A percentile compares a stretch with the other conserved stretches of the same genome.
phyloP scores from a whole-genome alignment of 2,329 filamentous ascomycete species.

The Fusarium gaditjirri region DNA sequence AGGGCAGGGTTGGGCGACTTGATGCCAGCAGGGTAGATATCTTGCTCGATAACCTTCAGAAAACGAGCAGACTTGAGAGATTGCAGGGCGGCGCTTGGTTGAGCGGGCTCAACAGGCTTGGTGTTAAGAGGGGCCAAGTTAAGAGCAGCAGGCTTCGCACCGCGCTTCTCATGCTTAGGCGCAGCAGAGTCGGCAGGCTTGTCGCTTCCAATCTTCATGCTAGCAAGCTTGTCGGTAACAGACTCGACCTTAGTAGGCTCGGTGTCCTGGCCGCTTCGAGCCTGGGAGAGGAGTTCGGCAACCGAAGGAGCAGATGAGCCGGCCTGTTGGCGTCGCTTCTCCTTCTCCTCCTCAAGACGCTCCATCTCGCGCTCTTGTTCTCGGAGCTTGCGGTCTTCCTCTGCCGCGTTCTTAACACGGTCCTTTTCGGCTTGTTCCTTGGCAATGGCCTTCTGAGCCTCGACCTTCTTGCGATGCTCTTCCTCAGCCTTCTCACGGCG shows the following conservation, averaged over 20 bases:
- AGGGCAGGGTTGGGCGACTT: constrained; percentile 91
- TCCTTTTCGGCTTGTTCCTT: constrained; percentile 63
- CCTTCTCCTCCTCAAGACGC: constrained; percentile 76
- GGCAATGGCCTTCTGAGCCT: constrained; percentile 57
- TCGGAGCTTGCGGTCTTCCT: constrained; percentile 73
- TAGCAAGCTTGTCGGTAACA: constrained; percentile 61
- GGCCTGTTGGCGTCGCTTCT: constrained; percentile 62
- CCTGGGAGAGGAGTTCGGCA: constrained; percentile 61
- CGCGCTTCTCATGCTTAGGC: constrained; percentile 67
- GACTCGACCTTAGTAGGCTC: constrained; percentile 52
- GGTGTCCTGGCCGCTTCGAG: constrained; percentile 54
- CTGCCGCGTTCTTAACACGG: constrained; percentile 59
- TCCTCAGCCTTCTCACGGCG: constrained; percentile 43
- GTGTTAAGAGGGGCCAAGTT: constrained; percentile 86
- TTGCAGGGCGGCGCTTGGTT: constrained; percentile 93
- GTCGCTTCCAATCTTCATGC: constrained; percentile 61
- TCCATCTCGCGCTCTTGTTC: constrained; percentile 80
- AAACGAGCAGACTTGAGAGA: constrained; percentile 92
- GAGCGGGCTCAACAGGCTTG: constrained; percentile 87
- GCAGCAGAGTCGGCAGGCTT: constrained; percentile 62
- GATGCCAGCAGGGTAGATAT: constrained; percentile 85
- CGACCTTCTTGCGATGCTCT: constrained; percentile 58
- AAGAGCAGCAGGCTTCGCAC: constrained; percentile 82
- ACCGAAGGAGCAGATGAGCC: constrained; percentile 58
- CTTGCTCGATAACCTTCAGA: constrained; percentile 79